Percentiles rank a stretch among this genome's conserved stretches.
Evolutionary conservation across 768 basidiomycete species (phyloP).

Genomic region (Lactifluus rugatus): DNA sequence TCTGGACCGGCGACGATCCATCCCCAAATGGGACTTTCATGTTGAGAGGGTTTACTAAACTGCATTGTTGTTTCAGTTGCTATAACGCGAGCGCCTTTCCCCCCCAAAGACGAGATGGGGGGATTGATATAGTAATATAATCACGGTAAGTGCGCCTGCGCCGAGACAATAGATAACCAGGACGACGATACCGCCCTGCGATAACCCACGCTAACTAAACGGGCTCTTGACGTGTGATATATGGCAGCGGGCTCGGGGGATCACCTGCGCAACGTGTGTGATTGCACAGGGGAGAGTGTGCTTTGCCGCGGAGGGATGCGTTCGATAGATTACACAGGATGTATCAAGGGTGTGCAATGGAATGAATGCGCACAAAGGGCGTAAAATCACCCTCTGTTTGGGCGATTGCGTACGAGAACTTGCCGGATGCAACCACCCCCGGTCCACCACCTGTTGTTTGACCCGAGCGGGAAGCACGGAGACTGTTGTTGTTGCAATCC

Average conservation of each 20-base stretch:
- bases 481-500: conserved; percentile 7
- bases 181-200: background rate
- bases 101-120: background rate
- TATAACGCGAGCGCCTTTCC: background rate
- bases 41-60: background rate
- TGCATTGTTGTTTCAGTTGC: background rate
- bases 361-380: background rate
- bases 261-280: background rate
- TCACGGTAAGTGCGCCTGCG: background rate
- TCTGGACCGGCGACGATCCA: conserved; percentile 1
- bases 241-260: background rate
- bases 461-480: conserved; percentile 13
- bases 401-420: background rate
- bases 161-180: background rate
- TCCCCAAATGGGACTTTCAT: background rate
- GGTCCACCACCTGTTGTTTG: background rate
- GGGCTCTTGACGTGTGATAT: background rate
- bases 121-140: background rate
- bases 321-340: background rate
- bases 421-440: background rate
- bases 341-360: background rate
- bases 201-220: background rate
- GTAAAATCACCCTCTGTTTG: background rate
- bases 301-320: background rate
- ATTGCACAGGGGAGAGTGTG: background rate